A percentile compares a stretch with the other conserved stretches of the same genome.
Conservation (phyloP, 140 eudicot genomes). For the Oenanthe javanica region DNA sequence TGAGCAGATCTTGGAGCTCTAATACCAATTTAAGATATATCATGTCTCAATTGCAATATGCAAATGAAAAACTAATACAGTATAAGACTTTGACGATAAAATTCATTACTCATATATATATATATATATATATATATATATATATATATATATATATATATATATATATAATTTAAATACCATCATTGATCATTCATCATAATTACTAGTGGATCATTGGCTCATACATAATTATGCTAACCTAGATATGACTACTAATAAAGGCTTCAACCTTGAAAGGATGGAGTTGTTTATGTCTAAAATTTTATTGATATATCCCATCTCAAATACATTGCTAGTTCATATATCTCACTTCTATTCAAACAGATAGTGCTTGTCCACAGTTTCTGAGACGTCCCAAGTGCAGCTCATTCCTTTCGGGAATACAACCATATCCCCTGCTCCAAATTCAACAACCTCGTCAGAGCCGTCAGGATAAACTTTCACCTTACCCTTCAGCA, state of each 20-base stretch:
- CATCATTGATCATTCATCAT: background rate
- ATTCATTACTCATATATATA: background rate
- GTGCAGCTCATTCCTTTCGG: constrained; percentile 96
- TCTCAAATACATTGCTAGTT: background rate
- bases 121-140: background rate
- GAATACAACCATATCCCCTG: constrained; percentile 84
- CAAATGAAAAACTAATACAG: background rate
- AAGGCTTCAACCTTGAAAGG: background rate
- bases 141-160: background rate
- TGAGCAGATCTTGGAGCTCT: background rate
- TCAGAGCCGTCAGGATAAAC: constrained; percentile 77
- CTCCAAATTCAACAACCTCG: constrained; percentile 76
- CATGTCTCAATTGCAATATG: background rate
- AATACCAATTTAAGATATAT: background rate
- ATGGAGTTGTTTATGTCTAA: background rate
- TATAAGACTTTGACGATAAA: background rate
- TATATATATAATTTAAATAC: background rate
- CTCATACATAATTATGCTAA: background rate
- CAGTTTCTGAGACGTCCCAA: constrained; percentile 94
- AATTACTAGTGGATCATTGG: background rate
- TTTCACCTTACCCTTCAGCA: constrained; percentile 86
- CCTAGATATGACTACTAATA: background rate
- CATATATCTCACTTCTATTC: constrained; percentile 27
- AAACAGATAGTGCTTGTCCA: constrained; percentile 83
- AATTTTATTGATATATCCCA: background rate